Conservation (phyloP, 2,329 filamentous ascomycete genomes). For the Microdochium nivale region DNA sequence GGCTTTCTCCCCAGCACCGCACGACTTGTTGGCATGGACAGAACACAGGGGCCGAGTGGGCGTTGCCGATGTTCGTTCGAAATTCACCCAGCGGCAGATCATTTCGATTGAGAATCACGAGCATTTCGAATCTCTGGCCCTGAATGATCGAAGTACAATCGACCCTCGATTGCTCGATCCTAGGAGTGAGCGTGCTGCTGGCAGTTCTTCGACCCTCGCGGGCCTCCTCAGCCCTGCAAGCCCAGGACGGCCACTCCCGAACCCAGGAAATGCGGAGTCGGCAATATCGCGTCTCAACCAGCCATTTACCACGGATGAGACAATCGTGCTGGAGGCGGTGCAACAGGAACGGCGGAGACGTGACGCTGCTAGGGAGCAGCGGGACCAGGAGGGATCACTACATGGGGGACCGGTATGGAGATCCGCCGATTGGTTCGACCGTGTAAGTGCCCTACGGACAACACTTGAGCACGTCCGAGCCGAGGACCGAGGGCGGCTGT, state of each 20-base stretch:
- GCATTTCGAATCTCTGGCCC: constrained; percentile 45
- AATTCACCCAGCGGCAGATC: constrained; percentile 60
- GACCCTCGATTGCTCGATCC: constrained; percentile 43
- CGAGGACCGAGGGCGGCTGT: constrained; percentile 8
- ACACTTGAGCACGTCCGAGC: constrained; percentile 4
- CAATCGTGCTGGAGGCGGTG: constrained; percentile 46
- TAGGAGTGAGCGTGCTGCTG: constrained; percentile 31
- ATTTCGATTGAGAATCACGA: constrained; percentile 54
- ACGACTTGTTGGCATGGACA: constrained; percentile 87
- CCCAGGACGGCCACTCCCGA: constrained; percentile 16
- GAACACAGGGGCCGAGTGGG: constrained; percentile 76
- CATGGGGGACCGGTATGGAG: constrained; percentile 14
- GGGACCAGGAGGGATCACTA: constrained; percentile 11
- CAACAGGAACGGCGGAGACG: constrained; percentile 43
- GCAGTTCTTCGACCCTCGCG: constrained; percentile 18
- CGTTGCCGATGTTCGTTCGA: constrained; percentile 62
- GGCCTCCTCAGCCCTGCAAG: constrained; percentile 21
- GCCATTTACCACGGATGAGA: constrained; percentile 45
- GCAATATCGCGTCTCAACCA: constrained; percentile 35
- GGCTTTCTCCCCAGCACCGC: constrained; percentile 83
- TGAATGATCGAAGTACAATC: constrained; percentile 46
- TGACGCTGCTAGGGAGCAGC: constrained; percentile 25
- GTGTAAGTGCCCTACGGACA: constrained; percentile 17
- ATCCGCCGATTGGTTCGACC: constrained; percentile 19
- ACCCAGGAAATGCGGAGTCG: constrained; percentile 19